Evolutionary conservation across 495 filamentous ascomycete genomes (phyloP), one percentile per base, ranked within the genome.

Genomic region (Tuber brumale): DNA sequence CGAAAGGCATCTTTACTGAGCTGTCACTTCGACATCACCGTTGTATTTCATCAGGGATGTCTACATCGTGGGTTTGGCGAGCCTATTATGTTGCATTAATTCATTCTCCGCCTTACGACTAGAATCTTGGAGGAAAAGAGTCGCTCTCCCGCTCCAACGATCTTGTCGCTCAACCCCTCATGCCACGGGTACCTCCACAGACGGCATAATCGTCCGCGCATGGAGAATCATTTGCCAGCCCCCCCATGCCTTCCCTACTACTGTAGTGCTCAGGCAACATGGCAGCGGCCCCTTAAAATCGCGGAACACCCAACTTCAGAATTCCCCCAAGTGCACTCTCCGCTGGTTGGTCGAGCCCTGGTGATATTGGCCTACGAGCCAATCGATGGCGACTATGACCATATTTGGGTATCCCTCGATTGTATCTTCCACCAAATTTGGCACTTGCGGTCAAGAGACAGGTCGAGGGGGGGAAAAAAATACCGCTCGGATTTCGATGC

Each of bases 151-250:
- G 57, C 57, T 66, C 27, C 27, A 35, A 16, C 57, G 57, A 35
- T 66, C 57, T 66, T 3, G 27, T 66, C 57, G 27, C 57, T 66
- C 57, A 61, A 19, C 14, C 27, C 57, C 57, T 35, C 57, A 66
- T 66, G 57, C 57, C 27, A 66, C 57, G 27, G 57, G 57, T 66
- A 66, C 27, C 27, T 66, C 27, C 27, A 66, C 12, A 8, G 57
- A 66, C 57, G 57, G 57, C 57, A 66, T 66, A 66, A 66, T 66
- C 57, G 27, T 66, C 57, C 27, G 27, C 57, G 27, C 57, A 66
- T 35, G 27, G 57, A 35, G 12, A 35, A 35, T 35, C 57, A 66
- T 14, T 66, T 35, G 19, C 57, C 57, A 18, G 0, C 10, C 51
- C 51, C 51, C 51, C 51, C 51, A 9, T 4, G 7, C 27, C n/a